Conservation (phyloP, 1,284 basidiomycete genomes). For the Fomitopsis betulina region DNA sequence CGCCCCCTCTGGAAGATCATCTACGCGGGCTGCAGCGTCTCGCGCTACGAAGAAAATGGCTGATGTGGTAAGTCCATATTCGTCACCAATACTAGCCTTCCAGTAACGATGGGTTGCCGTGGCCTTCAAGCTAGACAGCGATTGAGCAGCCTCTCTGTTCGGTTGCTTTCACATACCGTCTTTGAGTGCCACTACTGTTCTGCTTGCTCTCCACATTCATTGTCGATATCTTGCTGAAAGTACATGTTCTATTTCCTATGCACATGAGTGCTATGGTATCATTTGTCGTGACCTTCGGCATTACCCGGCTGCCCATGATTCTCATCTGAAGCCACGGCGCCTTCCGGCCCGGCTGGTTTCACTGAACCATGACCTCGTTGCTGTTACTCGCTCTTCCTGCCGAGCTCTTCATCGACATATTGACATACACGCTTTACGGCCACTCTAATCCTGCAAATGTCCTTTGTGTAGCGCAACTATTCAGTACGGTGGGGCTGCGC, state of each 20-base stretch:
- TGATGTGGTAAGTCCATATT: slow-evolving; percentile 17
- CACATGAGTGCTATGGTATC: no score
- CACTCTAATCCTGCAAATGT: slow-evolving; percentile 20
- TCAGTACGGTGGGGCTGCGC: slow-evolving; percentile 19
- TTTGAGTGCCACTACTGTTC: no score
- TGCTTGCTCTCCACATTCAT: no score
- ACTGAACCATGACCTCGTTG: slow-evolving; percentile 1
- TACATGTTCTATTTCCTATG: no score
- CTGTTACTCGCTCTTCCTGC: slow-evolving; percentile 17
- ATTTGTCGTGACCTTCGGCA: no score
- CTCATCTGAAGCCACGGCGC: background rate
- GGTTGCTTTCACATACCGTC: no score
- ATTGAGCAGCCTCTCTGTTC: slow-evolving; percentile 5
- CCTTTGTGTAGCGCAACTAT: slow-evolving; percentile 23
- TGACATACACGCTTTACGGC: slow-evolving; percentile 19
- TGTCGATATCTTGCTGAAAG: no score
- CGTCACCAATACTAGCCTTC: no score
- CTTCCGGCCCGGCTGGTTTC: background rate
- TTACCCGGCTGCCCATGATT: no score
- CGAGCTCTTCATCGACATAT: slow-evolving; percentile 23
- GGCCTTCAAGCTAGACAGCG: slow-evolving; percentile 19
- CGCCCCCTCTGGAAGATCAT: slow-evolving; percentile 52
- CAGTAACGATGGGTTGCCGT: background rate
- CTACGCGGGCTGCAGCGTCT: slow-evolving; percentile 24
- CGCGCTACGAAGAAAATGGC: slow-evolving; percentile 23